Evolutionary conservation across 169 alveolate species (phyloP).

Genomic region (Plasmodium sp.): DNA sequence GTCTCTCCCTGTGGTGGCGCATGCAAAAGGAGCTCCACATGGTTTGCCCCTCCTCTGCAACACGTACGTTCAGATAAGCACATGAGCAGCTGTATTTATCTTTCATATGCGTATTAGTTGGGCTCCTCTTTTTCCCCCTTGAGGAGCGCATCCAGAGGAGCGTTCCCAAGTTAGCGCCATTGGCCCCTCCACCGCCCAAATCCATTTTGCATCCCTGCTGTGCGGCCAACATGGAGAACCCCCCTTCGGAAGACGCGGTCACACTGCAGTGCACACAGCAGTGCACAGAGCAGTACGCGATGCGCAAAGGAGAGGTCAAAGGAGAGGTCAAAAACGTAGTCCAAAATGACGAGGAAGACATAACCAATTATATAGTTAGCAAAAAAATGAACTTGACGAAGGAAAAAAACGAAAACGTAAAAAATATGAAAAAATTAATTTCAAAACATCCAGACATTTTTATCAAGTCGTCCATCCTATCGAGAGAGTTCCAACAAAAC

Average conservation of each 20-base stretch:
- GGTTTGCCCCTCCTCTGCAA: no score
- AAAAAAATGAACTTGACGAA: slow-evolving; percentile 54
- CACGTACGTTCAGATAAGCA: background rate
- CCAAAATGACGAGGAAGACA: slow-evolving; percentile 53
- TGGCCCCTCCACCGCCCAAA: background rate
- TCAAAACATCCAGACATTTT: slow-evolving; percentile 49
- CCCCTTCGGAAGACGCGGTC: slow-evolving; percentile 1
- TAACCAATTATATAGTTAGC: slow-evolving; percentile 16
- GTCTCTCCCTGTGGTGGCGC: no score
- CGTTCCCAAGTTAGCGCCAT: background rate
- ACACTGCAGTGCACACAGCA: background rate
- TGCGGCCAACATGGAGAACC: background rate
- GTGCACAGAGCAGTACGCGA: background rate
- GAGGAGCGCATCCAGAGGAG: background rate
- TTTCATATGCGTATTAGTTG: background rate
- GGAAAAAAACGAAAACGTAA: slow-evolving; percentile 56
- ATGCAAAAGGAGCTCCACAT: no score
- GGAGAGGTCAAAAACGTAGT: slow-evolving; percentile 9
- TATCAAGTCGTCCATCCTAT: slow-evolving; percentile 42
- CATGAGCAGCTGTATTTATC: background rate
- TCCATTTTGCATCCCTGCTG: background rate
- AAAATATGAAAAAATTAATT: slow-evolving; percentile 67
- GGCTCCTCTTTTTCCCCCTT: background rate
- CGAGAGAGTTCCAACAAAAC: slow-evolving; percentile 43
- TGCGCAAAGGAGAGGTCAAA: background rate